These are phyloP conservation scores for Penicillium cataractarum DNA, from an alignment of 495 filamentous ascomycete species.

Conservation along the genomic window DNA sequence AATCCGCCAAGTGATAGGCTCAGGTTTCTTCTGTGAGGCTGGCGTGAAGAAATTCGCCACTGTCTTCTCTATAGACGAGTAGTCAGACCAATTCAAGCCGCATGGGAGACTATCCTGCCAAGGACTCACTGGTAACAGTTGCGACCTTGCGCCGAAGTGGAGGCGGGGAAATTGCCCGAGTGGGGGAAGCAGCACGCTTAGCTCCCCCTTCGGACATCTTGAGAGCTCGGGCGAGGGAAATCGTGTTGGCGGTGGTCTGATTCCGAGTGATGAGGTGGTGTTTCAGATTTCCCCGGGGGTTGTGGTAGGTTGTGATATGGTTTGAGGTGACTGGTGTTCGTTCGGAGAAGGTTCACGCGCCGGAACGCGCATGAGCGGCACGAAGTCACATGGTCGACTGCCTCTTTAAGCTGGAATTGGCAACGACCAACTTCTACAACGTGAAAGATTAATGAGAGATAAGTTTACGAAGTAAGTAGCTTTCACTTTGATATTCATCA, in stretches of 20 bases:
- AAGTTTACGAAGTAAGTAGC: neutral
- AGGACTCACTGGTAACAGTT: slow-evolving; percentile 69
- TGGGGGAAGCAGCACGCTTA: slow-evolving; percentile 44
- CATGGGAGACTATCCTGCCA: neutral
- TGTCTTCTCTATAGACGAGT: slow-evolving; percentile 54
- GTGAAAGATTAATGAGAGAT: neutral
- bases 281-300: too few relatives aligned
- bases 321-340: neutral
- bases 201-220: slow-evolving; percentile 40
- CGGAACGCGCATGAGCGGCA: slow-evolving; percentile 33
- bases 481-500: neutral
- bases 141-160: slow-evolving; percentile 61
- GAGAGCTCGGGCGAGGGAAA: slow-evolving; percentile 19
- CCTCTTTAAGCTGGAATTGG: slow-evolving; percentile 12
- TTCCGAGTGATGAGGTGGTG: neutral
- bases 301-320: neutral
- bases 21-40: slow-evolving; percentile 79
- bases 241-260: slow-evolving; percentile 18
- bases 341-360: slow-evolving; percentile 29
- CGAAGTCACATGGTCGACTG: slow-evolving; percentile 50
- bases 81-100: neutral
- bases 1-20: slow-evolving; percentile 73
- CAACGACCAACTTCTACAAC: too few relatives aligned
- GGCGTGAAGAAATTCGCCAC: slow-evolving; percentile 91
- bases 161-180: slow-evolving; percentile 48